These are phyloP conservation scores for Trichophyton verrucosum DNA, from an alignment of 2,329 filamentous ascomycete genomes.

Conservation along the genomic window DNA sequence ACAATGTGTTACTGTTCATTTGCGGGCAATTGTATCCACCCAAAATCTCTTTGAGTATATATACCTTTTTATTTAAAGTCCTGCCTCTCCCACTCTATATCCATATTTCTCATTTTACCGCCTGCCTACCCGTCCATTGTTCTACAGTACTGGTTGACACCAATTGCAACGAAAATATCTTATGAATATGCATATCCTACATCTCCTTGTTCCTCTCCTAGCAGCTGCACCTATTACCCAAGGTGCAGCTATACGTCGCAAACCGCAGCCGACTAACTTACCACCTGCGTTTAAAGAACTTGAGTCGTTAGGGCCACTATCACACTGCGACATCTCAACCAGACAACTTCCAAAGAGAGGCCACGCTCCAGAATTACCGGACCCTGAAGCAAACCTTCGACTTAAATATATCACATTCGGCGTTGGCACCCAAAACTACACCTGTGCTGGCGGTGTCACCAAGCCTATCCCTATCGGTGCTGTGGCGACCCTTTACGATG, in stretches of 20 bases:
- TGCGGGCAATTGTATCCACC: background rate
- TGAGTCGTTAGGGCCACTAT: background rate
- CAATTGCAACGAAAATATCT: background rate
- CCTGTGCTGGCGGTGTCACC: constrained; percentile 24
- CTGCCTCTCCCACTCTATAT: background rate
- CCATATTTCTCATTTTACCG: background rate
- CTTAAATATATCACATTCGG: constrained; percentile 37
- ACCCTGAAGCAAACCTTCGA: constrained; percentile 18
- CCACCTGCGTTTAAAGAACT: background rate
- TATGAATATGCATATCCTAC: background rate
- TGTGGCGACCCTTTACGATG: constrained; percentile 35
- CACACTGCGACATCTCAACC: background rate
- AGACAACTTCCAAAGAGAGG: constrained; percentile 12
- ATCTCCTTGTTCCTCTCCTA: background rate
- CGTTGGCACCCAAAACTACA: constrained; percentile 41
- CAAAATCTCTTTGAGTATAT: background rate
- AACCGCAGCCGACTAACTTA: background rate
- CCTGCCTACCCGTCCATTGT: background rate
- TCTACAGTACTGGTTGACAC: background rate
- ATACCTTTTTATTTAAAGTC: background rate
- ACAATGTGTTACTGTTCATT: background rate
- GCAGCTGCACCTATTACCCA: background rate
- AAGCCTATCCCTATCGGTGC: constrained; percentile 32
- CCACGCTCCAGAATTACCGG: constrained; percentile 19
- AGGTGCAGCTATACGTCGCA: background rate